Percentiles rank a stretch among this genome's conserved stretches.
Conservation (phyloP, 2,329 filamentous ascomycete species). For the Aureobasidium sp. region DNA sequence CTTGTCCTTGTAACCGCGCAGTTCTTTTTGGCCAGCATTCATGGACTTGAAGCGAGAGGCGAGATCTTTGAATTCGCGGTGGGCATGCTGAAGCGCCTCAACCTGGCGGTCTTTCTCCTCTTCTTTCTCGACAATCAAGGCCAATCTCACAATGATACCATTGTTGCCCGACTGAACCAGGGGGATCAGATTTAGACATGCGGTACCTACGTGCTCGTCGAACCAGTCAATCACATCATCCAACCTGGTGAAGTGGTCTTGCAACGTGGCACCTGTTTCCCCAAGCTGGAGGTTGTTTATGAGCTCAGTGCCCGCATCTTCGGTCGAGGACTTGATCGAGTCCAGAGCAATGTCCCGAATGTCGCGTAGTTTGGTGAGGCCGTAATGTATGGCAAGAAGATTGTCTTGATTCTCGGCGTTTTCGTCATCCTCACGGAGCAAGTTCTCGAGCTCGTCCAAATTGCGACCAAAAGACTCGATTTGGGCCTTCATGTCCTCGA, state of each 20-base stretch:
- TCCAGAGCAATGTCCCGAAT: slow-evolving; percentile 95
- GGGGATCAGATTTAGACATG: slow-evolving; percentile 84
- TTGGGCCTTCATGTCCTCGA: slow-evolving; percentile 86
- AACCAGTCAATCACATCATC: slow-evolving; percentile 91
- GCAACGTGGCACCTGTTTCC: slow-evolving; percentile 64
- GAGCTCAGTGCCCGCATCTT: slow-evolving; percentile 93
- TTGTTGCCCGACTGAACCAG: slow-evolving; percentile 81
- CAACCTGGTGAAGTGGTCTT: slow-evolving; percentile 81
- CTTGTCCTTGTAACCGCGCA: slow-evolving; percentile 94
- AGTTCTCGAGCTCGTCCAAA: slow-evolving; percentile 64
- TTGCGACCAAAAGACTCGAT: slow-evolving; percentile 81
- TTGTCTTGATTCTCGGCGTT: slow-evolving; percentile 90
- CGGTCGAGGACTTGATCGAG: slow-evolving; percentile 75
- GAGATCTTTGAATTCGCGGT: slow-evolving; percentile 93
- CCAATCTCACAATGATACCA: slow-evolving; percentile 82
- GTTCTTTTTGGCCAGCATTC: slow-evolving; percentile 82
- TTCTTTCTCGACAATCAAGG: slow-evolving; percentile 87
- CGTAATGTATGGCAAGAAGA: slow-evolving; percentile 81
- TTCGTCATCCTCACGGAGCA: slow-evolving; percentile 76
- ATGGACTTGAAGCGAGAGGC: slow-evolving; percentile 91
- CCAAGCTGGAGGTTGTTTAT: slow-evolving; percentile 59
- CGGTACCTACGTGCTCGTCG: slow-evolving; percentile 83
- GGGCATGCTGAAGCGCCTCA: slow-evolving; percentile 82
- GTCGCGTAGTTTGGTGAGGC: slow-evolving; percentile 83
- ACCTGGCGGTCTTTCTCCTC: slow-evolving; percentile 94